Conservation (phyloP, 345 rosid genomes). For the Alliaria petiolata region DNA sequence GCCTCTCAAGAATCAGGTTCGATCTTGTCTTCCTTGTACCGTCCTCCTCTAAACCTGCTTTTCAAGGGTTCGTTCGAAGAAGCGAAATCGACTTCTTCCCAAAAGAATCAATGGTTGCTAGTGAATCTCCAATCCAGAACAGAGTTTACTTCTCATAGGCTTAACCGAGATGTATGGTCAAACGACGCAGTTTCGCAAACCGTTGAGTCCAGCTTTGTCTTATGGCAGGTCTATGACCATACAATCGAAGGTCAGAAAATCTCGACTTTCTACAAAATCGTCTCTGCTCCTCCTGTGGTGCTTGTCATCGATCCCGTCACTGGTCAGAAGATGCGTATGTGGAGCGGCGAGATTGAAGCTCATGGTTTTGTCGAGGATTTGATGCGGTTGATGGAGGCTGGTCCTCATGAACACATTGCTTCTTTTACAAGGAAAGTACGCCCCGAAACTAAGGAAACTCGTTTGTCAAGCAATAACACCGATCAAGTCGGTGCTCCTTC, state of each 20-base stretch:
- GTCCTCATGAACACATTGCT: constrained; percentile 59
- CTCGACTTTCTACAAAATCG: constrained; percentile 63
- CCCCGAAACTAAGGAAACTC: background rate
- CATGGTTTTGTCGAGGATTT: constrained; percentile 80
- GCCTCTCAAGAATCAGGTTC: too few species aligned
- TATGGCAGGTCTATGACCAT: constrained; percentile 57
- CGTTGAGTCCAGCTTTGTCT: constrained; percentile 52
- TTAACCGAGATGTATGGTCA: constrained; percentile 86
- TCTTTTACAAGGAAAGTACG: background rate
- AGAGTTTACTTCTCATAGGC: constrained; percentile 74
- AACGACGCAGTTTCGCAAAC: constrained; percentile 71
- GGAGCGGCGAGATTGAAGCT: constrained; percentile 81
- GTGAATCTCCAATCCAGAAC: constrained; percentile 70
- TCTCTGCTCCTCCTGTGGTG: constrained; percentile 20
- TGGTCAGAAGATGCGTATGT: constrained; percentile 42
- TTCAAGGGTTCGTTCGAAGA: background rate
- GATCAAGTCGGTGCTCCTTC: background rate
- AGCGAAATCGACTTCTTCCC: background rate
- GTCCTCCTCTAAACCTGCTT: background rate
- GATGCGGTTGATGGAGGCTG: constrained; percentile 68
- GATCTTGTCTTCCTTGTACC: background rate
- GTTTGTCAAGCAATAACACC: too few species aligned
- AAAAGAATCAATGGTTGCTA: background rate
- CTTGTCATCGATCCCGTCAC: background rate
- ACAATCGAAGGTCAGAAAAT: constrained; percentile 54